Conservation (phyloP, 768 basidiomycete genomes). For the Mycena latifolia region DNA sequence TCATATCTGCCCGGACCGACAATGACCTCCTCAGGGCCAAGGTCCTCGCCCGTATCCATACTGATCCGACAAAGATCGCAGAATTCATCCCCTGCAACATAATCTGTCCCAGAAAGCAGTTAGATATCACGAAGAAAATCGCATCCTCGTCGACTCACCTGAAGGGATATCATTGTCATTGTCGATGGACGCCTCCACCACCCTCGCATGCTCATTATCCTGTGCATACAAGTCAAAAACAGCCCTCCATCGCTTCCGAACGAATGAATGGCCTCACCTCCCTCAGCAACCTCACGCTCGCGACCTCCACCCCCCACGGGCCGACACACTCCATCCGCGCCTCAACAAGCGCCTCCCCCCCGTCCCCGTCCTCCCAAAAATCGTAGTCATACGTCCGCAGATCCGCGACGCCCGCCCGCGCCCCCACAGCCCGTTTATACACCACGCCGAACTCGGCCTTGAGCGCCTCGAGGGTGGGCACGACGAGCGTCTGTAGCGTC, state of each 20-base stretch:
- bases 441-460: conserved; percentile 62
- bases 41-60: conserved; percentile 57
- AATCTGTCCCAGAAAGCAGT: conserved; percentile 58
- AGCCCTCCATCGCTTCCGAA: background rate
- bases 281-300: conserved; percentile 58
- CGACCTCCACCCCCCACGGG: conserved; percentile 68
- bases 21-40: conserved; percentile 48
- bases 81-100: conserved; percentile 74
- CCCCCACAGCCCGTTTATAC: conserved; percentile 60
- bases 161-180: conserved; percentile 58
- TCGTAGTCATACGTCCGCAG: conserved; percentile 65
- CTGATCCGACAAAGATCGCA: conserved; percentile 66
- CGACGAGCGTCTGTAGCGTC: conserved; percentile 71
- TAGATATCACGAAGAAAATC: conserved; percentile 3
- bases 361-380: conserved; percentile 63
- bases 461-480: conserved; percentile 78
- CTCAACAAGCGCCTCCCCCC: conserved; percentile 69
- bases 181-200: conserved; percentile 68
- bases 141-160: conserved; percentile 46
- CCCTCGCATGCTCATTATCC: conserved; percentile 58
- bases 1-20: conserved; percentile 70
- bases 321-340: conserved; percentile 66
- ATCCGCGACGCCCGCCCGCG: conserved; percentile 64
- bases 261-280: conserved; percentile 52
- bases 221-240: conserved; percentile 39